phyloP scores from a whole-genome alignment of 345 rosid genomes.

The Citrus sp. region DNA sequence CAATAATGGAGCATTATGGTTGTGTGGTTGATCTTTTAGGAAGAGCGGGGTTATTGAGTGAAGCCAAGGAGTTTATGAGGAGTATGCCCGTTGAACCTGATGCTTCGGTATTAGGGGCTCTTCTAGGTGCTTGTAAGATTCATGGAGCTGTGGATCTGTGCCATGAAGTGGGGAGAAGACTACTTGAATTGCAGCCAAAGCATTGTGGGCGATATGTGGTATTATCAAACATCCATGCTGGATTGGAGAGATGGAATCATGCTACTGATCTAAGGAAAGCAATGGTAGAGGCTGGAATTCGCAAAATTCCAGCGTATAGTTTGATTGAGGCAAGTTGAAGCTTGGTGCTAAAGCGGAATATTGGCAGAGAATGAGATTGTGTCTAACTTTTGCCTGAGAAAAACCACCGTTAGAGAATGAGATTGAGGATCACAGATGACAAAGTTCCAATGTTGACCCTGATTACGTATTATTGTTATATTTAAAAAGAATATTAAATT shows the following conservation, averaged over 20 bases:
- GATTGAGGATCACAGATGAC: background rate
- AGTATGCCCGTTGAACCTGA: conserved; percentile 65
- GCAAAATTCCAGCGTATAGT: conserved; percentile 55
- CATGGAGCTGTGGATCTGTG: conserved; percentile 53
- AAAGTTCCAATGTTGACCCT: background rate
- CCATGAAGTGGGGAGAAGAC: conserved; percentile 40
- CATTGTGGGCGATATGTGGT: conserved; percentile 51
- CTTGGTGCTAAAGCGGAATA: background rate
- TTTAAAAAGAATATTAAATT: too few relatives aligned
- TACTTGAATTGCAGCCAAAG: conserved; percentile 46
- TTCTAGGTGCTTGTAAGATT: conserved; percentile 69
- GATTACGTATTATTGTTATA: too few relatives aligned
- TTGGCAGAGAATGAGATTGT: background rate
- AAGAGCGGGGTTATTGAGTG: conserved; percentile 60
- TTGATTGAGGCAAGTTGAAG: conserved; percentile 21
- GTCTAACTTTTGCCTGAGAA: background rate
- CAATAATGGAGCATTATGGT: conserved; percentile 68
- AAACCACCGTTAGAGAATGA: background rate
- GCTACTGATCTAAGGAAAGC: conserved; percentile 51
- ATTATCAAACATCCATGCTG: conserved; percentile 49
- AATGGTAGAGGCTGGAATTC: conserved; percentile 42
- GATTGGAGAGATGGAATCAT: conserved; percentile 40
- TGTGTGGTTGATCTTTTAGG: conserved; percentile 80
- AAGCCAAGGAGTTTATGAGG: conserved; percentile 43
- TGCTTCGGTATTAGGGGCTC: conserved; percentile 62